Conservation (phyloP, 805 yeast genomes). For the Millerozyma acaciae region DNA sequence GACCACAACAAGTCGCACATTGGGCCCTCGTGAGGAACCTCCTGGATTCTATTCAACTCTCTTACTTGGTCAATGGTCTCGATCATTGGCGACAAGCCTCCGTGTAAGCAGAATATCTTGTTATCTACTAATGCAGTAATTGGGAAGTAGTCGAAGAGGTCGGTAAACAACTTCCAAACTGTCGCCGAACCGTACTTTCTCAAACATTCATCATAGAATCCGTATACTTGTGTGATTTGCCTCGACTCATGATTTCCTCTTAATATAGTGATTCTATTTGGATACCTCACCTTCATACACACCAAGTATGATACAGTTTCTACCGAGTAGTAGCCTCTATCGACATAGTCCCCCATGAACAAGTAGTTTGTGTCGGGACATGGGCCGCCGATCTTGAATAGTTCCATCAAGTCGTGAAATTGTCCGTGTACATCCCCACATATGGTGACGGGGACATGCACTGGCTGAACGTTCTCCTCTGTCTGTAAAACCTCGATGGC, state of each 20-base stretch:
- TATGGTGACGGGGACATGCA: slow-evolving; percentile 90
- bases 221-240: slow-evolving; percentile 94
- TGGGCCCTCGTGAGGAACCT: slow-evolving; percentile 96
- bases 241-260: slow-evolving; percentile 95
- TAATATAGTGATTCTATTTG: slow-evolving; percentile 83
- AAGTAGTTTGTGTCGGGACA: slow-evolving; percentile 47
- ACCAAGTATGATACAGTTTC: slow-evolving; percentile 87
- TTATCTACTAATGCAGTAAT: slow-evolving; percentile 90
- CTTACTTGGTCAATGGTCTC: slow-evolving; percentile 91
- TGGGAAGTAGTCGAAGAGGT: slow-evolving; percentile 88
- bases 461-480: slow-evolving; percentile 95
- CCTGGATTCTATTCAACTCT: slow-evolving; percentile 86
- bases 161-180: slow-evolving; percentile 91
- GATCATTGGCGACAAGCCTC: slow-evolving; percentile 92
- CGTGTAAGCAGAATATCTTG: slow-evolving; percentile 88
- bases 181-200: slow-evolving; percentile 89
- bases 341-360: slow-evolving; percentile 72
- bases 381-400: slow-evolving; percentile 81
- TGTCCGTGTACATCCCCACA: slow-evolving; percentile 98
- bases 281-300: slow-evolving; percentile 89
- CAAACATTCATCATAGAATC: slow-evolving; percentile 92
- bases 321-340: slow-evolving; percentile 84
- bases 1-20: slow-evolving; percentile 97
- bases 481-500: slow-evolving; percentile 87
- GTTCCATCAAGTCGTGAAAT: slow-evolving; percentile 89